Conservation (phyloP, 371 early-diverging fungal species). For the Mucor sp. region DNA sequence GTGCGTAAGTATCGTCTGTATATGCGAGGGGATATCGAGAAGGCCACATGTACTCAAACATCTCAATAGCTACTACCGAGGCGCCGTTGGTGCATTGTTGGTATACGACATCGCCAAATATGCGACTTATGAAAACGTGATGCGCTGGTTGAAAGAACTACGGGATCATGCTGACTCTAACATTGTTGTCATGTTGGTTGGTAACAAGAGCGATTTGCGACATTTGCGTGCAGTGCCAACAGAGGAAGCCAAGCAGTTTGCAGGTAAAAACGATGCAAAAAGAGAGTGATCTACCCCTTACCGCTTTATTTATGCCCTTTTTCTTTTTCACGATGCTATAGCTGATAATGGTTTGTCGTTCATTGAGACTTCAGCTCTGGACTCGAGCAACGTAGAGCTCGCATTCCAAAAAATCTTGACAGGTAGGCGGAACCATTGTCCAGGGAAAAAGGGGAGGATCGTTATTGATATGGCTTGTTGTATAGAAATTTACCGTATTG, state of each 20-base stretch:
- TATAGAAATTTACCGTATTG: conserved; percentile 90
- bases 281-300: neutral
- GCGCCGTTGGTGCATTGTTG: conserved; percentile 98
- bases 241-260: conserved; percentile 96
- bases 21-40: neutral
- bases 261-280: conserved; percentile 57
- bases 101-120: conserved; percentile 99
- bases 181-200: conserved; percentile 99
- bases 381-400: conserved; percentile 92
- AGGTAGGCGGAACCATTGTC: conserved; percentile 49
- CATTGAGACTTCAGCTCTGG: conserved; percentile 96
- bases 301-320: conserved; percentile 8
- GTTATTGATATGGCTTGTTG: neutral
- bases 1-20: conserved; percentile 71
- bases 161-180: conserved; percentile 97
- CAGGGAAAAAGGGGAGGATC: neutral
- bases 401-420: conserved; percentile 93
- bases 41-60: neutral
- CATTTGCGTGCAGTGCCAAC: conserved; percentile 96
- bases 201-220: conserved; percentile 99
- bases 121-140: conserved; percentile 92
- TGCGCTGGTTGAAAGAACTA: conserved; percentile 98
- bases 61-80: conserved; percentile 93
- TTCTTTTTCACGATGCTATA: conserved; percentile 24
- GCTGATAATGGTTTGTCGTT: conserved; percentile 90